Evolutionary conservation across 2,329 filamentous ascomycete species (phyloP), one percentile per base, ranked within the genome.

Genomic region (Alternaria brassicae): DNA sequence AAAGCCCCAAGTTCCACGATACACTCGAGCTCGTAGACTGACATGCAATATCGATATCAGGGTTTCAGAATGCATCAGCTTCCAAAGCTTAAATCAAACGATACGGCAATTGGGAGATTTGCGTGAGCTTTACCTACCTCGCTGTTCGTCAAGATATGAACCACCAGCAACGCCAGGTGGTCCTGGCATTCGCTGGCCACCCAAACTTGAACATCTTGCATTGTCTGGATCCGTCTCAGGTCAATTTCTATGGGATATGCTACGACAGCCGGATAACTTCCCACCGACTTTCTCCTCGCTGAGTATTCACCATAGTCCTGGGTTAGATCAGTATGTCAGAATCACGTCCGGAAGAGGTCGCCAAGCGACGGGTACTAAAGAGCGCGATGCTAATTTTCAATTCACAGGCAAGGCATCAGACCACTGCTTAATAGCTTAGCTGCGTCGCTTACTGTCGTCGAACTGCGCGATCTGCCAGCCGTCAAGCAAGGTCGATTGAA

Each of bases 41-140:
- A 55, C 44, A n/a, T 30, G 21, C 45, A n/a, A 4, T 19, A 27
- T 25, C 4, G 28, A 45, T 42, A 37, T 19, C 34, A 56, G 56
- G 28, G 82, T 88, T 6, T 79, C 76, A 12, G 84, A 86, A 56
- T 74, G 79, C 1, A 81, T 87, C 28, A 74, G 75, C 6, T 80
- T 86, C 61, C 71, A 78, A 23, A 74, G 77, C 4, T 77, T 89
- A 13, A 82, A 85, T 61, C 81, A 81, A 47, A 81, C 84, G 0
- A 71, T 87, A 6, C 76, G 77, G n/a, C 72, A 79, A 27, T 78
- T 88, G 19, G 36, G 67, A 2, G 73, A 76, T 7, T 76, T 88
- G 6, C 69, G 70, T 6, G 73, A 74, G 3, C 77, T 88, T 8
- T 78, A 77, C 47, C 77, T 86, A 15, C 83, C 83, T 1, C 74